Percentiles rank a stretch among this genome's conserved stretches.
Conservation (phyloP, 176 grass and related monocot genomes). For the Phoenix dactylifera region DNA sequence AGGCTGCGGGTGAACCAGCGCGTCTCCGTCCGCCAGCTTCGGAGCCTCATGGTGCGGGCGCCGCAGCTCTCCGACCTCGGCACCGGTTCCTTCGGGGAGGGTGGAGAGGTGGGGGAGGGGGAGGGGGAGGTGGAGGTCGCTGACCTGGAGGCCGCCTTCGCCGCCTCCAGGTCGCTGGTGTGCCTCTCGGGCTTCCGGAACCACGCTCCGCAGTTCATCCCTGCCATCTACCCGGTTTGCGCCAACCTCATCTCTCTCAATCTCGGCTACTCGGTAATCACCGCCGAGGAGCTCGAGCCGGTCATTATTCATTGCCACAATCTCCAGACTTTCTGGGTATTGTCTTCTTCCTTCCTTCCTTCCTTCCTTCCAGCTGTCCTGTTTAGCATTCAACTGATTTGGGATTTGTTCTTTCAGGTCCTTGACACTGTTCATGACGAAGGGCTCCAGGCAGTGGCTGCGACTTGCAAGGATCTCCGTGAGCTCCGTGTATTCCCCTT, state of each 20-base stretch:
- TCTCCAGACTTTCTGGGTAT: constrained; percentile 80
- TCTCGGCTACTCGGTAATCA: constrained; percentile 61
- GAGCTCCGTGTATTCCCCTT: constrained; percentile 73
- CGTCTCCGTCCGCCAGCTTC: constrained; percentile 60
- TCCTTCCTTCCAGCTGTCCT: background rate
- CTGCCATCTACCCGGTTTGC: constrained; percentile 40
- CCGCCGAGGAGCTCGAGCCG: constrained; percentile 41
- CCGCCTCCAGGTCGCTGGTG: constrained; percentile 30
- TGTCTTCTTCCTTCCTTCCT: background rate
- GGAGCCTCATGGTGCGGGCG: constrained; percentile 51
- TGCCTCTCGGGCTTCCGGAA: constrained; percentile 84
- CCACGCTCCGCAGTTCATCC: constrained; percentile 54
- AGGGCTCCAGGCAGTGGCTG: constrained; percentile 44
- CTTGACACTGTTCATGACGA: constrained; percentile 77
- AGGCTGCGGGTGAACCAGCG: constrained; percentile 65
- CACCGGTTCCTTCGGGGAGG: constrained; percentile 61
- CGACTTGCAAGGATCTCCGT: constrained; percentile 64
- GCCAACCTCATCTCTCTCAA: constrained; percentile 50
- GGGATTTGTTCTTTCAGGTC: constrained; percentile 29
- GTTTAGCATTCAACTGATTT: too few species aligned
- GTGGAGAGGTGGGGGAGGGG: constrained; percentile 8
- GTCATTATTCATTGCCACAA: constrained; percentile 60
- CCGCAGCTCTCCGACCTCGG: constrained; percentile 64
- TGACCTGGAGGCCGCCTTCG: constrained; percentile 34
- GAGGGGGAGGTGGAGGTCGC: constrained; percentile 31